Conservation (phyloP, 2,329 filamentous ascomycete genomes). For the Talaromyces sp. region DNA sequence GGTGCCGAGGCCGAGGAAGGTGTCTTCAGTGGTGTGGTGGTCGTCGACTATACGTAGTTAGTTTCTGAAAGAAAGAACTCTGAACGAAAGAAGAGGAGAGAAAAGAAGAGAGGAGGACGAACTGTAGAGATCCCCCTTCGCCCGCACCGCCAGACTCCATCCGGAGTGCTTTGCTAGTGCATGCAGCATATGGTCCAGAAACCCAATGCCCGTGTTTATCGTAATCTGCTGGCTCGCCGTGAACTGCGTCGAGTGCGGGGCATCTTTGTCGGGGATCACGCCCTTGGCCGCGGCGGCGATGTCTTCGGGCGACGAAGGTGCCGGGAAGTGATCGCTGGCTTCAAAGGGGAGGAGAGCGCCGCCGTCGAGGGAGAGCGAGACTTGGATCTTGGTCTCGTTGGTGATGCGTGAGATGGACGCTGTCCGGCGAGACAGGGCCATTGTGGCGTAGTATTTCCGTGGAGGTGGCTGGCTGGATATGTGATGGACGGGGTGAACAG, state of each 20-base stretch:
- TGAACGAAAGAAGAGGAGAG: not conserved
- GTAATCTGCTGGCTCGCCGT: conserved; percentile 81
- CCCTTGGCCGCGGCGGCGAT: conserved; percentile 46
- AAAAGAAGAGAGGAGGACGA: conserved; percentile 28
- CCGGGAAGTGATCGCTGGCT: conserved; percentile 52
- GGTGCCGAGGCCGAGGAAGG: conserved; percentile 81
- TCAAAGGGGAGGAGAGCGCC: conserved; percentile 53
- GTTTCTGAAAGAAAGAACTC: not conserved
- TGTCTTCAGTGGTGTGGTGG: conserved; percentile 96
- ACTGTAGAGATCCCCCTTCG: conserved; percentile 89
- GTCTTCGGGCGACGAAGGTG: conserved; percentile 52
- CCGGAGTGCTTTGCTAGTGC: conserved; percentile 92
- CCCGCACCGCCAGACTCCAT: conserved; percentile 80
- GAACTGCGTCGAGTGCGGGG: conserved; percentile 74
- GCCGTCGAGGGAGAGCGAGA: conserved; percentile 90
- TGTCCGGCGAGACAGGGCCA: conserved; percentile 49
- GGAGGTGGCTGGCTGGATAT: not conserved
- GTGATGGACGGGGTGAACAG: too few species aligned
- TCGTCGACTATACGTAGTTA: conserved; percentile 67
- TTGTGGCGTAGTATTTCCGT: not conserved
- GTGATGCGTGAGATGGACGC: conserved; percentile 81
- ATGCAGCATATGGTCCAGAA: conserved; percentile 98
- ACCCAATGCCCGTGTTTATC: conserved; percentile 90
- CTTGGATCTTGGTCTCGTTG: conserved; percentile 95
- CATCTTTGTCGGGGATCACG: conserved; percentile 38